Evolutionary conservation across 148 eudicot genomes (phyloP).

Genomic region (Fagopyrum homotropicum): DNA sequence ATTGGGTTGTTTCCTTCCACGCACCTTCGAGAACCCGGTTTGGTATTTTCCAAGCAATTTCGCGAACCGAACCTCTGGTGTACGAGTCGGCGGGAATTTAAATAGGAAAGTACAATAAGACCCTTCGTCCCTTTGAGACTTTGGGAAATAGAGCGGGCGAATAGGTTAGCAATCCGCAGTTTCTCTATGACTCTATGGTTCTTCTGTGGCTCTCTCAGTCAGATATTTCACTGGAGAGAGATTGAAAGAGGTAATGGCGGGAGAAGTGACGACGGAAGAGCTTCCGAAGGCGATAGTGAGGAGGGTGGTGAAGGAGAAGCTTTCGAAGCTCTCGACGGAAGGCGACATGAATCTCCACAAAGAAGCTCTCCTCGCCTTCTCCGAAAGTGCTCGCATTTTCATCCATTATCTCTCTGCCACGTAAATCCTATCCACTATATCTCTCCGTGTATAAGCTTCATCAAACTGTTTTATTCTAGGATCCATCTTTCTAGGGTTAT

Average conservation of each 20-base stretch:
- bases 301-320: constrained; percentile 80
- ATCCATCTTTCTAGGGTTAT: background rate
- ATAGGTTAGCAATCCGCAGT: background rate
- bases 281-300: constrained; percentile 82
- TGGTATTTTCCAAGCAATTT: background rate
- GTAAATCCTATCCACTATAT: constrained; percentile 28
- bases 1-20: background rate
- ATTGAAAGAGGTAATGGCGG: constrained; percentile 21
- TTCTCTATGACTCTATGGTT: background rate
- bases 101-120: background rate
- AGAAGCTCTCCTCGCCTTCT: constrained; percentile 73
- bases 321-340: constrained; percentile 46
- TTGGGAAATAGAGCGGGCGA: background rate
- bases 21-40: background rate
- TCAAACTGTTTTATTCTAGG: background rate
- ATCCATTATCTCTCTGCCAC: constrained; percentile 94
- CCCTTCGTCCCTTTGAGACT: background rate
- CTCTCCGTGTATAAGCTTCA: background rate
- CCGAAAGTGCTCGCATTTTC: constrained; percentile 86
- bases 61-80: background rate
- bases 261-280: constrained; percentile 45
- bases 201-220: background rate
- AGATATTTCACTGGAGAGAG: background rate
- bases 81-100: background rate
- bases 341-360: constrained; percentile 53